phyloP scores from a whole-genome alignment of 257 asterid genomes.

The Anisodus acutangulus region DNA sequence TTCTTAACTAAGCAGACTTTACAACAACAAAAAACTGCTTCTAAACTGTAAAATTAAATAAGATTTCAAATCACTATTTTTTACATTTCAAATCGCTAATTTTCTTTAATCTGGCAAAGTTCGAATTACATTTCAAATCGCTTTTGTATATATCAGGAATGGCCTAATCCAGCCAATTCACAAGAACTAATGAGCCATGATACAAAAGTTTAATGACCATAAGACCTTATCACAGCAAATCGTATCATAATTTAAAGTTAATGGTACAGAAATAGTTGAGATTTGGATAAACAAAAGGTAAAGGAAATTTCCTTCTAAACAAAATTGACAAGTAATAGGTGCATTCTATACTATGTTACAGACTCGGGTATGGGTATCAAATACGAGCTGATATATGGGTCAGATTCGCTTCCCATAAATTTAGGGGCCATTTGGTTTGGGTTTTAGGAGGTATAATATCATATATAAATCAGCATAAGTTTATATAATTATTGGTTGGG shows the following conservation, averaged over 20 bases:
- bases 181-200: background rate
- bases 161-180: background rate
- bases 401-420: background rate
- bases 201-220: background rate
- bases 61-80: background rate
- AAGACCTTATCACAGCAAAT: conserved; percentile 5
- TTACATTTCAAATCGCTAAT: background rate
- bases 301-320: background rate
- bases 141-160: background rate
- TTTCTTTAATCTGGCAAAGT: background rate
- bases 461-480: background rate
- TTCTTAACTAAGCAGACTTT: too few relatives aligned
- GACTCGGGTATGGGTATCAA: background rate
- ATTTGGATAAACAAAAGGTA: background rate
- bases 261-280: background rate
- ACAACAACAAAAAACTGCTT: too few relatives aligned
- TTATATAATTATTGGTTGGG: background rate
- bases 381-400: background rate
- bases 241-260: background rate
- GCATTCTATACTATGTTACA: background rate
- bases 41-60: background rate
- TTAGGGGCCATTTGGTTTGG: background rate
- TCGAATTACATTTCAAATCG: background rate
- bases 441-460: background rate
- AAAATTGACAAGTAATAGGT: conserved; percentile 5